Percentiles rank a stretch among this genome's conserved stretches.
These are phyloP conservation scores for Nitzschia putrida DNA, from an alignment of 108 stramenopile species.

Conservation along the genomic window DNA sequence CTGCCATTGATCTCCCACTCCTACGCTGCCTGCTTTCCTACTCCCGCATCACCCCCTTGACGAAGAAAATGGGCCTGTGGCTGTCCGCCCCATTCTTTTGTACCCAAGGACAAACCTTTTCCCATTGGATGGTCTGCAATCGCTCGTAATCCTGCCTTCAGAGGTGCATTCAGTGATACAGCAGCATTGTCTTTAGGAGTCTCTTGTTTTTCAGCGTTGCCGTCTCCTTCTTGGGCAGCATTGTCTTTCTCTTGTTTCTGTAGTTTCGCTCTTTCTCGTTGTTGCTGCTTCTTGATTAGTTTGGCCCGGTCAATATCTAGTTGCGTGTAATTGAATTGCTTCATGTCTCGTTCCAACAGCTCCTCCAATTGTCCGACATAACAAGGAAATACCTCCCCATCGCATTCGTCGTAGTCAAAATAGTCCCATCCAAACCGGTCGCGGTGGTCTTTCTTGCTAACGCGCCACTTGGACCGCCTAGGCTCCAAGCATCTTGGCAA, in stretches of 20 bases:
- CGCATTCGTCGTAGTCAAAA: slow-evolving; percentile 40
- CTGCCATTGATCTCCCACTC: too few relatives aligned
- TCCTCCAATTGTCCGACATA: slow-evolving; percentile 29
- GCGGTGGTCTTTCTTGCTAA: slow-evolving; percentile 20
- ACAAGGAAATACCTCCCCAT: slow-evolving; percentile 37
- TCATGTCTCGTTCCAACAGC: slow-evolving; percentile 18
- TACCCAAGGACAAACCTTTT: too few relatives aligned
- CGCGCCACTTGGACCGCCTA: slow-evolving; percentile 34
- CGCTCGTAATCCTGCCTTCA: too few relatives aligned
- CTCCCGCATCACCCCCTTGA: too few relatives aligned
- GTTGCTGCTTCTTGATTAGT: slow-evolving; percentile 11
- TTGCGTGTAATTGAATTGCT: slow-evolving; percentile 26
- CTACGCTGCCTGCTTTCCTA: too few relatives aligned
- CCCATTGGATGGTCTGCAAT: too few relatives aligned
- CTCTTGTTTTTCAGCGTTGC: not conserved
- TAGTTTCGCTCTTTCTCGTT: slow-evolving; percentile 12
- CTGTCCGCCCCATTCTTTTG: too few relatives aligned
- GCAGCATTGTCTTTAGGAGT: too few relatives aligned
- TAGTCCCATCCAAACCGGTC: slow-evolving; percentile 50
- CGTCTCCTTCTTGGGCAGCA: not conserved
- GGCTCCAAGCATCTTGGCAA: slow-evolving; percentile 46
- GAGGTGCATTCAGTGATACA: too few relatives aligned
- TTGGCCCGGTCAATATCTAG: slow-evolving; percentile 3
- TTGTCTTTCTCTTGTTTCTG: not conserved
- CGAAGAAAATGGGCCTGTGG: too few relatives aligned